Conservation (phyloP, 768 basidiomycete species). For the Collybia mongolica region DNA sequence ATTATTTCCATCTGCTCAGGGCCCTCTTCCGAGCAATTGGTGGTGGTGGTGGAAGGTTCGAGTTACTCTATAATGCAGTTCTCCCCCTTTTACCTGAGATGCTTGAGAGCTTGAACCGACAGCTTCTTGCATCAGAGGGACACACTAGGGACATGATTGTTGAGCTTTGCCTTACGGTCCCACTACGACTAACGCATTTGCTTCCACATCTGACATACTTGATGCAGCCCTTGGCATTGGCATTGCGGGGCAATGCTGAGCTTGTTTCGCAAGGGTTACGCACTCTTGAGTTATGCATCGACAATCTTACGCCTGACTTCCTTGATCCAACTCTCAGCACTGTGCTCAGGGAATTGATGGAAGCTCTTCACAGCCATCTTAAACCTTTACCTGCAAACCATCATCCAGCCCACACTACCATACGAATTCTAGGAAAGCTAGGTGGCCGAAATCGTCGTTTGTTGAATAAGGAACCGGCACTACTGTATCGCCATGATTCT, state of each 20-base stretch:
- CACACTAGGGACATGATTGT: slow-evolving; percentile 88
- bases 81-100: slow-evolving; percentile 95
- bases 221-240: slow-evolving; percentile 94
- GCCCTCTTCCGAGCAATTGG: slow-evolving; percentile 92
- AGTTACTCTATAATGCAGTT: slow-evolving; percentile 93
- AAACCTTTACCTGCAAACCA: slow-evolving; percentile 89
- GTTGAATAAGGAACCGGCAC: slow-evolving; percentile 72
- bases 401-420: slow-evolving; percentile 89
- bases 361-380: slow-evolving; percentile 87
- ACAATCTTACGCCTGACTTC: slow-evolving; percentile 97
- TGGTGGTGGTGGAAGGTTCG: slow-evolving; percentile 90
- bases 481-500: slow-evolving; percentile 70
- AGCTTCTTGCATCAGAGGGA: slow-evolving; percentile 84
- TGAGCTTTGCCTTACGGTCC: slow-evolving; percentile 95
- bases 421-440: slow-evolving; percentile 94
- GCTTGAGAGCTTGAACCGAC: slow-evolving; percentile 91
- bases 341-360: slow-evolving; percentile 92
- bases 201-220: slow-evolving; percentile 93
- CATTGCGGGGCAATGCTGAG: slow-evolving; percentile 83
- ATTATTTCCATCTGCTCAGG: slow-evolving; percentile 90
- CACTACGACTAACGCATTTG: slow-evolving; percentile 91
- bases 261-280: slow-evolving; percentile 93
- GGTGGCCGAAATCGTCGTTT: slow-evolving; percentile 92
- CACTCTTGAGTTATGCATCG: slow-evolving; percentile 97
- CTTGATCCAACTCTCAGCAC: slow-evolving; percentile 93